phyloP scores from a whole-genome alignment of 106 monocot genomes.

The Dioscorea dumetorum region DNA sequence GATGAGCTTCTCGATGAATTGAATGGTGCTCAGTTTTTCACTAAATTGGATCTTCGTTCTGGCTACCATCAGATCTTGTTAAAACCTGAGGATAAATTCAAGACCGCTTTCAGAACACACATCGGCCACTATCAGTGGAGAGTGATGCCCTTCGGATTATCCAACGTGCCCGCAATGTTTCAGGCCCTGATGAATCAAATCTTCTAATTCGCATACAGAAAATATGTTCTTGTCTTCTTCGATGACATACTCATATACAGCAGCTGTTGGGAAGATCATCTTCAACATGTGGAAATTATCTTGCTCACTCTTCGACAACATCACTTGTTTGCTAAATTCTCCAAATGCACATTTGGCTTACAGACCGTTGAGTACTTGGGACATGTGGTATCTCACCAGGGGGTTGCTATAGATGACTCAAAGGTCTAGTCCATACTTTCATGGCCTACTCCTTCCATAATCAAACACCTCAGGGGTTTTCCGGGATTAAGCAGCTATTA shows the following conservation, averaged over 20 bases:
- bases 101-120: too few relatives aligned
- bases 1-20: too few relatives aligned
- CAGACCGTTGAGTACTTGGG: neutral
- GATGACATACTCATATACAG: neutral
- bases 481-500: constrained; percentile 8
- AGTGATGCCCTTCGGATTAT: too few relatives aligned
- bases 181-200: too few relatives aligned
- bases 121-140: too few relatives aligned
- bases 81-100: too few relatives aligned
- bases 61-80: too few relatives aligned
- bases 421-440: neutral
- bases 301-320: neutral
- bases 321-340: neutral
- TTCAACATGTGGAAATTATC: neutral
- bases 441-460: neutral
- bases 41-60: too few relatives aligned
- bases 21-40: too few relatives aligned
- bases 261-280: neutral
- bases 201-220: too few relatives aligned
- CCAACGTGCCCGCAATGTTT: too few relatives aligned
- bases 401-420: neutral
- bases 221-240: too few relatives aligned
- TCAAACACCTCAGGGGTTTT: neutral
- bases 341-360: neutral
- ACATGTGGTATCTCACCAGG: neutral